Conservation (phyloP, 2,329 filamentous ascomycete genomes). For the Helminthosporium solani region DNA sequence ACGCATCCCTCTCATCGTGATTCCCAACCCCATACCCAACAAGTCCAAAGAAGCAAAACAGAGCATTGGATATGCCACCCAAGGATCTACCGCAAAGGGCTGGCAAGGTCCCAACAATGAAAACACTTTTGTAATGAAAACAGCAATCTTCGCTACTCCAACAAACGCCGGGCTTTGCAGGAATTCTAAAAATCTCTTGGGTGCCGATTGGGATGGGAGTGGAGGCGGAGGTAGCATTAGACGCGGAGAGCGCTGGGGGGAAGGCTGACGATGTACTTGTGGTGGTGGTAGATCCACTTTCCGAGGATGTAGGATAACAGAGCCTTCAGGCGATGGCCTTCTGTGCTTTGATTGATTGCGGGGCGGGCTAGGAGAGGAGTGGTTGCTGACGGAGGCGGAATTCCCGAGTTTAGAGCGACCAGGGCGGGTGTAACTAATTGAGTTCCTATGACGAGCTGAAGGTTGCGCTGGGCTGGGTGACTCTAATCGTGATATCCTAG, state of each 20-base stretch:
- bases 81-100: constrained; percentile 66
- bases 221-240: constrained; percentile 40
- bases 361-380: constrained; percentile 39
- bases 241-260: constrained; percentile 16
- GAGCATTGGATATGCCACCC: constrained; percentile 67
- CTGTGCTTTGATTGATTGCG: constrained; percentile 14
- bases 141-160: constrained; percentile 51
- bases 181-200: constrained; percentile 11
- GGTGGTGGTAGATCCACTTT: constrained; percentile 30
- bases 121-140: constrained; percentile 70
- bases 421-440: constrained; percentile 28
- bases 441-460: constrained; percentile 25
- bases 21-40: constrained; percentile 28
- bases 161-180: constrained; percentile 34
- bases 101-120: constrained; percentile 68
- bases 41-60: constrained; percentile 67
- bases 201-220: constrained; percentile 19
- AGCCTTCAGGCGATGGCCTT: constrained; percentile 28
- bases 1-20: constrained; percentile 7
- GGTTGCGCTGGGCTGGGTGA: constrained; percentile 38
- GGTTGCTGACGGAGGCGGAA: constrained; percentile 23
- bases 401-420: constrained; percentile 36
- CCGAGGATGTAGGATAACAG: constrained; percentile 31
- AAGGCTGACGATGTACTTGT: constrained; percentile 3
- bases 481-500: constrained; percentile 50